Conservation (phyloP, 257 asterid species). For the Paulownia fortunei region DNA sequence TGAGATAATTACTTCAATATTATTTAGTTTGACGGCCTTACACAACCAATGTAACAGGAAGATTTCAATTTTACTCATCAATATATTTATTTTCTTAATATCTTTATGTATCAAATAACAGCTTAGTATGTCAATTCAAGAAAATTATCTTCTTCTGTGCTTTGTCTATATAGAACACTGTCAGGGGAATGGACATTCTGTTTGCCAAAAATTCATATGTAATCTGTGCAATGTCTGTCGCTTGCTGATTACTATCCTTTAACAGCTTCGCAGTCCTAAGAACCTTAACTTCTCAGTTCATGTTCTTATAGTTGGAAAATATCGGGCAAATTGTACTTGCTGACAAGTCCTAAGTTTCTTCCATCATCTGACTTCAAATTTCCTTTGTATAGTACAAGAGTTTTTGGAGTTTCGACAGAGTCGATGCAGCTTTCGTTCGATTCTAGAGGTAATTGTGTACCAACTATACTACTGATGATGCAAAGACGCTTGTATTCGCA, state of each 20-base stretch:
- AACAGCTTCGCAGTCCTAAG: neutral
- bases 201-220: neutral
- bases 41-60: too few species aligned
- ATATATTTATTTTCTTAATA: too few species aligned
- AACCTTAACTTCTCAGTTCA: neutral
- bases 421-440: conserved; percentile 96
- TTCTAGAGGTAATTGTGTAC: conserved; percentile 82
- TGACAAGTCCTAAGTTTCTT: neutral
- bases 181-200: too few species aligned
- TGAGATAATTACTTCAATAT: too few species aligned
- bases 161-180: too few species aligned
- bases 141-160: neutral
- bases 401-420: conserved; percentile 91
- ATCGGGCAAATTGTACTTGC: neutral
- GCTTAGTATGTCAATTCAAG: neutral
- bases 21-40: too few species aligned
- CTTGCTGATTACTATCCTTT: too few species aligned
- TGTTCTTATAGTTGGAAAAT: too few species aligned
- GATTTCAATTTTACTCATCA: too few species aligned
- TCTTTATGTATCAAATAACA: too few species aligned
- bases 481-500: conserved; percentile 74
- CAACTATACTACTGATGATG: conserved; percentile 89
- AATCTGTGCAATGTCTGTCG: neutral
- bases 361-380: conserved; percentile 9
- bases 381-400: conserved; percentile 59